Base-by-base conservation (phyloP, 345 rosid species). In the Euphorbia lathyris region DNA sequence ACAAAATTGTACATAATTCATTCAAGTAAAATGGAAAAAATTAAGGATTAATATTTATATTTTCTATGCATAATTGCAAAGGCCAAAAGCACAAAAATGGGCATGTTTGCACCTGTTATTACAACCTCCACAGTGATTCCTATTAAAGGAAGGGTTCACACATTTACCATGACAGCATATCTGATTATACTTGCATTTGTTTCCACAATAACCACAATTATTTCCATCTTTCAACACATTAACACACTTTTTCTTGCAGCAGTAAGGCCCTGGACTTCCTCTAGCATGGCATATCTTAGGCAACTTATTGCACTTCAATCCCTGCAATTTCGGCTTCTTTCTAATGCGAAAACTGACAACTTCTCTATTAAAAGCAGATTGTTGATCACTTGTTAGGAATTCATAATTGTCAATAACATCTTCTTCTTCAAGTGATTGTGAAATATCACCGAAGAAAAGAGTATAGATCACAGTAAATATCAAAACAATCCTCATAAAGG, bases 151-250 rank as follows among this genome's bases (percentile, higher is more conserved):
- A 13, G 79, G 84, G 19, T 78, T 79, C 1, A 81, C 83, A 42
- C 89, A 81, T 67, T 68, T 80, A 5, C 85, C 86, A 38, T 73
- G n/a, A 74, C 82, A 83, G 36, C 85, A 85, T 4, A 60, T 69
- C 69, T 83, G 73, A 20, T 38, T 70, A 77, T 75, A 81, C 63
- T 64, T 83, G 71, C 86, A 85, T 74, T 76, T 83, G 51, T 72
- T 68, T 9, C 86, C 83, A 7, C 85, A 81, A 26, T 43, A 69
- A 2, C 85, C 85, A 19, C 86, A 81, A 23, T 85, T 81, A 2
- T 42, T 34, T 7, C 77, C 43, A 38, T 83, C 82, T 2, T 13
- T 66, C 0, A 22, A 36, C 25, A 63, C 30, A 45, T 81, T 51
- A 0, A 83, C 85, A 27, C 86, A 72, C 79, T 71, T 83, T 65